These are phyloP conservation scores for Aphanocladium album DNA, from an alignment of 2,329 filamentous ascomycete species.

Conservation along the genomic window DNA sequence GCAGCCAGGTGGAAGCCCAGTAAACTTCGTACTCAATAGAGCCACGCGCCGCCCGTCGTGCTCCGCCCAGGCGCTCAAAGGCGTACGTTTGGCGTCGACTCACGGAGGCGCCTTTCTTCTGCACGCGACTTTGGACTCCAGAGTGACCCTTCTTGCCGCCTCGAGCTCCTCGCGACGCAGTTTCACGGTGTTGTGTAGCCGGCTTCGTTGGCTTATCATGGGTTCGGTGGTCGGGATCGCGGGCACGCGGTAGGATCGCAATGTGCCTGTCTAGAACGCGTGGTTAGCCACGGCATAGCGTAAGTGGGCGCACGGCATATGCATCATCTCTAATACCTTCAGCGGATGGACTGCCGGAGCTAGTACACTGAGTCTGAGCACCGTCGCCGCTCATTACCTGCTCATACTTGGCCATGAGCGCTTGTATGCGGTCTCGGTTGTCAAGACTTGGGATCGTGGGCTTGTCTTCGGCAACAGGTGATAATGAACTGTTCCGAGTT, in stretches of 20 bases:
- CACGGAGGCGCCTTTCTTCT: background rate
- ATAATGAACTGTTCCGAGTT: background rate
- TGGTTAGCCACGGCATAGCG: background rate
- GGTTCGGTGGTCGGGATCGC: background rate
- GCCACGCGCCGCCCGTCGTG: background rate
- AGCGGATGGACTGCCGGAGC: background rate
- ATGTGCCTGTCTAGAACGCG: background rate
- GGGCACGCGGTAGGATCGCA: conserved; percentile 9
- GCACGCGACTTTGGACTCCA: background rate
- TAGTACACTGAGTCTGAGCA: background rate
- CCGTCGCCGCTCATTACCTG: background rate
- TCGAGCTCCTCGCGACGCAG: background rate
- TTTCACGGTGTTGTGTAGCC: background rate
- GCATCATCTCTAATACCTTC: background rate
- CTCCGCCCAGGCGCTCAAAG: background rate
- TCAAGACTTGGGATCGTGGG: background rate
- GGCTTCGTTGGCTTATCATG: background rate
- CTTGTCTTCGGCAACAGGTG: background rate
- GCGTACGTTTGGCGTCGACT: background rate
- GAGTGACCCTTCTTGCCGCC: background rate
- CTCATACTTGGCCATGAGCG: conserved; percentile 2
- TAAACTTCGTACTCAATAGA: background rate
- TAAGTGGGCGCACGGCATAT: background rate
- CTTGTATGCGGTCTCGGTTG: background rate
- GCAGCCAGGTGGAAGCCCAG: background rate